Evolutionary conservation across 768 basidiomycete species (phyloP), one percentile per base, ranked within the genome.

Genomic region (Pleurotus giganteus): DNA sequence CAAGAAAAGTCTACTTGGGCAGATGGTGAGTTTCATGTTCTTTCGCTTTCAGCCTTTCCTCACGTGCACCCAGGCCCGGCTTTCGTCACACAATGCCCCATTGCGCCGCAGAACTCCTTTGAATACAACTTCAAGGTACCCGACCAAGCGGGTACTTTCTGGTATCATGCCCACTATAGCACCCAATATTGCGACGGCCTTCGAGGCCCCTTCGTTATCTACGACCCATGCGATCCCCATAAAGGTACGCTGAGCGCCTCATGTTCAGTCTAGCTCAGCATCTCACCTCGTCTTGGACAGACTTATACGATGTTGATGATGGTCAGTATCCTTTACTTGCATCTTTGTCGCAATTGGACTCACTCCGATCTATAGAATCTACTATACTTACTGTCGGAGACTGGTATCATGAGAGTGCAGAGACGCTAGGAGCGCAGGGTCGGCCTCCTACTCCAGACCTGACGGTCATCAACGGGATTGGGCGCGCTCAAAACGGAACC

Each of bases 391-490:
- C 74, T 1, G 58, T 77, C 1, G 68, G 67, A 12, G 74, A 75
- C 52, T 75, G 73, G 75, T 74, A 58, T 27, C 53, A 57, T 15
- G 23, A 4, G 15, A 13, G 15, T 47, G 29, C 11, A 9, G 29
- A 24, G 15, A 24, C 34, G 36, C 26, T 24, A 19, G 41, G 28
- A 19, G 51, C 17, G 6, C 39, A 24, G 32, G 34, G 17, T 26
- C 44, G 55, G 2, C 27, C 39, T 8, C 45, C 31, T 13, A 37
- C 9, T 2, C 42, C 65, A 19, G 68, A 71, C 47, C 57, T 72
- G 1, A 73, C 75, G 1, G 62, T 80, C 24, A 77, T 80, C 54
- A 81, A 80, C 47, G 79, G 80, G 4, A 63, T 68, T n/a, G 79
- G 78, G 9, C 74, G 78, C 1, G 73, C 65, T 52, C 21, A 56